Evolutionary conservation across 805 yeast genomes (phyloP).

Genomic region (Maudiozyma pseudohumilis): DNA sequence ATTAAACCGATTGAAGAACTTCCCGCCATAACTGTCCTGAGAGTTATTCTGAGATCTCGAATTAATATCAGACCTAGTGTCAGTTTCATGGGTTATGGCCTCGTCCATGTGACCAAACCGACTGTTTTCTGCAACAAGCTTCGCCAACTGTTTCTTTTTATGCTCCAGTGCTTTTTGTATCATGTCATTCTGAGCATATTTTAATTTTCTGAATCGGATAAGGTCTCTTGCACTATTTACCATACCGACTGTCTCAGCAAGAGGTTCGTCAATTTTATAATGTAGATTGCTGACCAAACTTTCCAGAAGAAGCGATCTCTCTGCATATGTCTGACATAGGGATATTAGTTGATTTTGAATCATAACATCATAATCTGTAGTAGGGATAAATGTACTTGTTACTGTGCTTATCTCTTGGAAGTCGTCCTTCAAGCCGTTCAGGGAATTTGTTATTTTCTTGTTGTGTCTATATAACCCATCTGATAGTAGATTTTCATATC

Average conservation of each 20-base stretch:
- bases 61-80: too few relatives aligned
- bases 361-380: slow-evolving; percentile 18
- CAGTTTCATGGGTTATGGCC: slow-evolving; percentile 16
- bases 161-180: slow-evolving; percentile 16
- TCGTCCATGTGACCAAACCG: slow-evolving; percentile 18
- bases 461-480: slow-evolving; percentile 24
- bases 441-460: slow-evolving; percentile 20
- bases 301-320: slow-evolving; percentile 18
- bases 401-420: slow-evolving; percentile 22
- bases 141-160: slow-evolving; percentile 19
- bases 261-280: slow-evolving; percentile 27
- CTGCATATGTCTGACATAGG: slow-evolving; percentile 22
- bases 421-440: slow-evolving; percentile 17
- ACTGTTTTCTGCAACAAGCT: slow-evolving; percentile 19
- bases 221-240: slow-evolving; percentile 26
- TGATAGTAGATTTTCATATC: slow-evolving; percentile 19
- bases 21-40: slow-evolving; percentile 16
- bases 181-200: slow-evolving; percentile 23
- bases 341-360: slow-evolving; percentile 21
- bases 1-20: slow-evolving; percentile 20
- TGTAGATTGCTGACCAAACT: slow-evolving; percentile 22
- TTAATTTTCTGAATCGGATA: slow-evolving; percentile 24
- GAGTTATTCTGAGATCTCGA: slow-evolving; percentile 9
- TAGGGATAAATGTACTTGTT: slow-evolving; percentile 18
- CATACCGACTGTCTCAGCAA: slow-evolving; percentile 25